These are phyloP conservation scores for Berkeleyomyces basicola DNA, from an alignment of 2,329 filamentous ascomycete species.

Conservation along the genomic window DNA sequence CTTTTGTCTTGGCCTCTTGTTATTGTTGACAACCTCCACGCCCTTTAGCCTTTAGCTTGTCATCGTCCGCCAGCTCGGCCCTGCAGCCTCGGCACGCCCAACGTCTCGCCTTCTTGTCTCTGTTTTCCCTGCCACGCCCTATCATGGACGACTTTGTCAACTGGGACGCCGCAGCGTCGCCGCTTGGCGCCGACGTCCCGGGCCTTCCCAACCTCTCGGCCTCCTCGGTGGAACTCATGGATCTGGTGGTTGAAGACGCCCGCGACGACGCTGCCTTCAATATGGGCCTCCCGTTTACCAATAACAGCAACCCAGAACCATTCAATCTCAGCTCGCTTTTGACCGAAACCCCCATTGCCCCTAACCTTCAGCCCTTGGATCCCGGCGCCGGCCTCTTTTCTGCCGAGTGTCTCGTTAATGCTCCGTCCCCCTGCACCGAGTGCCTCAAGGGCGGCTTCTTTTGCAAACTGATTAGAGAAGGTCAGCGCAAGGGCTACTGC, in stretches of 20 bases:
- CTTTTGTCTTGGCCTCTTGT: neutral
- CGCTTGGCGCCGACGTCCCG: neutral
- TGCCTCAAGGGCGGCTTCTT: conserved; percentile 36
- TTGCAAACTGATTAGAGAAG: conserved; percentile 44
- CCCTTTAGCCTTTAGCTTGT: no score
- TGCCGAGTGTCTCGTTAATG: conserved; percentile 24
- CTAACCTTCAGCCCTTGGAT: conserved; percentile 9
- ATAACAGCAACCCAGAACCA: conserved; percentile 36
- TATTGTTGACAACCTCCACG: no score
- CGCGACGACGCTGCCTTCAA: conserved; percentile 21
- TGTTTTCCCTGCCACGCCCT: neutral
- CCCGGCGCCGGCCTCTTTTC: conserved; percentile 14
- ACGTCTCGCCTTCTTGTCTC: neutral
- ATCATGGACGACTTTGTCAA: conserved; percentile 45
- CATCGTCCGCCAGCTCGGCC: no score
- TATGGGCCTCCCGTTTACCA: conserved; percentile 38
- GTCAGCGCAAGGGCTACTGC: conserved; percentile 42
- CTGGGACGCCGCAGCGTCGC: conserved; percentile 28
- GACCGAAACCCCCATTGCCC: conserved; percentile 23
- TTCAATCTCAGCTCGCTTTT: conserved; percentile 41
- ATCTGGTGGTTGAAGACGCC: conserved; percentile 22
- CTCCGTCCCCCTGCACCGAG: conserved; percentile 33
- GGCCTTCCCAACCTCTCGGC: conserved; percentile 25
- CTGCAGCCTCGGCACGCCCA: neutral
- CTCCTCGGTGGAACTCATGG: conserved; percentile 21